Conservation (phyloP, 345 rosid genomes). For the Gossypioides kirkii region DNA sequence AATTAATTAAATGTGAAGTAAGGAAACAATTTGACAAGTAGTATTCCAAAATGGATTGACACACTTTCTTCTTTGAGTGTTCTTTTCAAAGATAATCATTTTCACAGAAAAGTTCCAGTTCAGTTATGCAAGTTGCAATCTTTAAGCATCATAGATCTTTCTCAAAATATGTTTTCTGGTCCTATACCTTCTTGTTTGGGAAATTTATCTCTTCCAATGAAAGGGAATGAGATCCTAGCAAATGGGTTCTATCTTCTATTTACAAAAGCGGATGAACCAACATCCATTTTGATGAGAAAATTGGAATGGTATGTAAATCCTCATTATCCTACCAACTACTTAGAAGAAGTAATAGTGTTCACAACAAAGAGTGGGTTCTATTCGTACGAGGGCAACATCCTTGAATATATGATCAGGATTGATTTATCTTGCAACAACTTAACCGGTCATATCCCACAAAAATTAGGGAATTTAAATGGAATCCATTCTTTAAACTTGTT, state of each 20-base stretch:
- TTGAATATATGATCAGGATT: neutral
- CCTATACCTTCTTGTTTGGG: conserved; percentile 8
- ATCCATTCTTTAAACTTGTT: neutral
- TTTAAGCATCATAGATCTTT: conserved; percentile 16
- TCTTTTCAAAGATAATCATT: conserved; percentile 19
- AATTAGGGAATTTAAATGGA: neutral
- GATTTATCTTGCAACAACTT: conserved; percentile 6
- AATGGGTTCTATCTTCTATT: too few species aligned
- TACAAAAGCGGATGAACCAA: neutral
- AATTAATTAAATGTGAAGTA: too few species aligned
- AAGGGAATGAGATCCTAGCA: fast-evolving
- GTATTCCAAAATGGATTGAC: conserved; percentile 2
- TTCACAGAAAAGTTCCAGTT: conserved; percentile 16
- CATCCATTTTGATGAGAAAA: too few species aligned
- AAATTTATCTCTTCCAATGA: neutral
- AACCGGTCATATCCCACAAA: neutral
- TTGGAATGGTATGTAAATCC: fast-evolving
- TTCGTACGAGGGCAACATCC: neutral
- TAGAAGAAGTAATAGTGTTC: neutral
- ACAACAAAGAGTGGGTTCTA: neutral
- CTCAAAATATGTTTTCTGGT: conserved; percentile 13
- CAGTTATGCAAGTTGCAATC: conserved; percentile 12
- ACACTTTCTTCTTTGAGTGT: neutral
- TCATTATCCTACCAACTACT: fast-evolving
- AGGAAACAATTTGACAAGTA: conserved; percentile 7